Conservation (phyloP, 2,329 filamentous ascomycete species). For the Claviceps sp. region DNA sequence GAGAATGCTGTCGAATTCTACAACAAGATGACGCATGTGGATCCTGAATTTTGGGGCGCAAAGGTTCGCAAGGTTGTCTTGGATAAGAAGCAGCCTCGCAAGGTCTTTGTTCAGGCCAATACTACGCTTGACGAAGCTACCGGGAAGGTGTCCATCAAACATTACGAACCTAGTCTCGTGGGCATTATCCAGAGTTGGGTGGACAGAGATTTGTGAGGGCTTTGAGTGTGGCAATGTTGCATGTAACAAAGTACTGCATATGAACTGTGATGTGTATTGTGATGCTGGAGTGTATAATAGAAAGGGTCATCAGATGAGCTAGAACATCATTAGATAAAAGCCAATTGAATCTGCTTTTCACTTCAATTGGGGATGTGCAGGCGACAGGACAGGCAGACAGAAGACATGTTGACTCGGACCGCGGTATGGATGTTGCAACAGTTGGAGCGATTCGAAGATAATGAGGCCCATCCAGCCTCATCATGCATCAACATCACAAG, state of each 20-base stretch:
- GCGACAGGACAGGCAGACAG: no score
- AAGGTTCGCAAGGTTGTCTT: slow-evolving; percentile 66
- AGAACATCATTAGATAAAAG: no score
- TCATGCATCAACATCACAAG: no score
- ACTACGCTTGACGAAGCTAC: slow-evolving; percentile 57
- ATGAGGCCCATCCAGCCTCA: no score
- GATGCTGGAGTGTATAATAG: no score
- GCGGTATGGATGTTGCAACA: no score
- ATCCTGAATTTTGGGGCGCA: slow-evolving; percentile 68
- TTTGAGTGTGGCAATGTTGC: not conserved
- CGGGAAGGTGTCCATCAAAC: slow-evolving; percentile 62
- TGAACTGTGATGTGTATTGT: no score
- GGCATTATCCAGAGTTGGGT: slow-evolving; percentile 78
- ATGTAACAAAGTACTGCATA: not conserved
- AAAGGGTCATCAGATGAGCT: no score
- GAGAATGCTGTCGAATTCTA: slow-evolving; percentile 68
- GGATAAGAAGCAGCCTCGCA: slow-evolving; percentile 66
- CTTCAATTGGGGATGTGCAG: no score
- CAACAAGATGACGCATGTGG: slow-evolving; percentile 69
- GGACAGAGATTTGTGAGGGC: slow-evolving; percentile 38
- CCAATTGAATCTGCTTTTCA: no score
- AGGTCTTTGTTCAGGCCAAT: slow-evolving; percentile 91
- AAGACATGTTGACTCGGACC: no score
- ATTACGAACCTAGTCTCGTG: slow-evolving; percentile 70
- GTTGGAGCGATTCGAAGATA: no score